Evolutionary conservation across 2,329 filamentous ascomycete species (phyloP).

Genomic region (Pestalotiopsis sp.): DNA sequence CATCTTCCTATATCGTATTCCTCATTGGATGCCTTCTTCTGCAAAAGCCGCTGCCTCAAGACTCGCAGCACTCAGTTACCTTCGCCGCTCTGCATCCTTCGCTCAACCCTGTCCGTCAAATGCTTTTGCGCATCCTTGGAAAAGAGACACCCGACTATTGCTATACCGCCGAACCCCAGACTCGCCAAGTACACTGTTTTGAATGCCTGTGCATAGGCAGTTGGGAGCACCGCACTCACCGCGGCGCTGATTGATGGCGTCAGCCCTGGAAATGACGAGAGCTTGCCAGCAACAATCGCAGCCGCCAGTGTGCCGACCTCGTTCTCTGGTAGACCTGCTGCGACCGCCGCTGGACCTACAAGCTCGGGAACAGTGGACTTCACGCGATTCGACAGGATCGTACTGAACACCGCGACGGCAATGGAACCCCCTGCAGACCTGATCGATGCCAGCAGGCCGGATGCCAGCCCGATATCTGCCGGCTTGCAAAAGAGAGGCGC

Average conservation of each 20-base stretch:
- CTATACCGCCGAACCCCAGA: constrained; percentile 39
- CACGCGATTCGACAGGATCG: constrained; percentile 40
- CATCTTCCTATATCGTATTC: no score
- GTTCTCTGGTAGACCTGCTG: constrained; percentile 37
- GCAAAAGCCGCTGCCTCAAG: no score
- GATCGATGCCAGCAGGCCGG: constrained; percentile 41
- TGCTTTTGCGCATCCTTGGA: constrained; percentile 36
- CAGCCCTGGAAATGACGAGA: constrained; percentile 32
- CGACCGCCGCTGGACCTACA: constrained; percentile 35
- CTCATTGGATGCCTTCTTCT: no score
- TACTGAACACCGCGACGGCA: constrained; percentile 41
- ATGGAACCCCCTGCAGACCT: constrained; percentile 39
- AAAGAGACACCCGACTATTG: constrained; percentile 37
- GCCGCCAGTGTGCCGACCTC: constrained; percentile 34
- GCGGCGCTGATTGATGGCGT: constrained; percentile 32
- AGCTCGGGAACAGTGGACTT: constrained; percentile 35
- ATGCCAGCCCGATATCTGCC: constrained; percentile 42
- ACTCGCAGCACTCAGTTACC: no score
- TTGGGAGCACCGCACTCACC: constrained; percentile 32
- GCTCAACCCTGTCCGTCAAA: constrained; percentile 36
- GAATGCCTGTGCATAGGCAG: constrained; percentile 40
- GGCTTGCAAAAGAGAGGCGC: constrained; percentile 39
- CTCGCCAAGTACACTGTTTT: constrained; percentile 42
- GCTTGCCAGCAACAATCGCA: constrained; percentile 31
- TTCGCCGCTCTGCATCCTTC: constrained; percentile 30